phyloP scores from a whole-genome alignment of 306 rosid genomes.

The Ammopiptanthus mongolicus region DNA sequence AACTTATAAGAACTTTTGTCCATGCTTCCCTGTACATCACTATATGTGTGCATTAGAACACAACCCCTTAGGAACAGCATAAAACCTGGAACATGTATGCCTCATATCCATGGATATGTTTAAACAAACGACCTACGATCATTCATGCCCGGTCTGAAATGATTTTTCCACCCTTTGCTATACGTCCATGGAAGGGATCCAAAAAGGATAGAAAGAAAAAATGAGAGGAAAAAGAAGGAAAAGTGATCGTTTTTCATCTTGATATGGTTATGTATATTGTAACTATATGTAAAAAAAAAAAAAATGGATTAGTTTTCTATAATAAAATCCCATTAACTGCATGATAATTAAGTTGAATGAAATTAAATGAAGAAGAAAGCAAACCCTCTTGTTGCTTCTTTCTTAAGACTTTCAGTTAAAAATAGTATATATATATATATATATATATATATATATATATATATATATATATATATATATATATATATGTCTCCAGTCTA shows the following conservation, averaged over 20 bases:
- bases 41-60: conserved; percentile 1
- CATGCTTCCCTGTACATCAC: conserved; percentile 10
- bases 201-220: background rate
- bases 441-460: no score
- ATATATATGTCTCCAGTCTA: background rate
- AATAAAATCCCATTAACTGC: background rate
- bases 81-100: conserved; percentile 5
- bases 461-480: no score
- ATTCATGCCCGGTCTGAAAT: background rate
- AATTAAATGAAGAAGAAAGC: background rate
- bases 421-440: background rate
- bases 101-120: conserved; percentile 1
- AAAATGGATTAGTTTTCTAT: background rate
- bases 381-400: background rate
- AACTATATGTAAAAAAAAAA: background rate
- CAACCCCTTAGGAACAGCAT: conserved; percentile 22
- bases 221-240: background rate
- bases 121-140: background rate
- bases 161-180: background rate
- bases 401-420: background rate
- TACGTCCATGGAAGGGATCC: conserved; percentile 16
- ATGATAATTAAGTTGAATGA: background rate
- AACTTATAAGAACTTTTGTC: conserved; percentile 4
- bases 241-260: background rate
- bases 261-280: background rate